Percentiles rank a stretch among this genome's conserved stretches.
These are phyloP conservation scores for Tricholoma terreum DNA, from an alignment of 768 basidiomycete genomes.

Conservation along the genomic window DNA sequence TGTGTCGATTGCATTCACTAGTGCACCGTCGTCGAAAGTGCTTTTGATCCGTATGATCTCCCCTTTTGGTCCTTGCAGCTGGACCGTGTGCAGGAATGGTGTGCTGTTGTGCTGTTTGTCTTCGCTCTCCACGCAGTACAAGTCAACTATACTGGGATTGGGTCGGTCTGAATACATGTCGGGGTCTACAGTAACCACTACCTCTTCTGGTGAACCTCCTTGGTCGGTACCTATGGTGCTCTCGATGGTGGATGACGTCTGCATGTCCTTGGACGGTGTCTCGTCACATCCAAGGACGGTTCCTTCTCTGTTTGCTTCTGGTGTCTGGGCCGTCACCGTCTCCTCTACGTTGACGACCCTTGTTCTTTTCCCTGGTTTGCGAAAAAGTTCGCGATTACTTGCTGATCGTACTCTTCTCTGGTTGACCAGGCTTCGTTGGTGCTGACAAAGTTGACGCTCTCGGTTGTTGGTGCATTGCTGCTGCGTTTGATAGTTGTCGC, in stretches of 20 bases:
- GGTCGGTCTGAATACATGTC: no score
- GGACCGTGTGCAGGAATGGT: conserved; percentile 4
- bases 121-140: no score
- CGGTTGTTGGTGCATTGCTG: not conserved
- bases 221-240: not conserved
- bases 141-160: no score
- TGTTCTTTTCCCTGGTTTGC: not conserved
- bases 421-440: not conserved
- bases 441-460: conserved; percentile 2
- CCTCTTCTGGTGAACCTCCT: no score
- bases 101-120: not conserved
- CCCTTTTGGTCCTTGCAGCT: not conserved
- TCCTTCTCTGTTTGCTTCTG: no score
- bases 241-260: conserved; percentile 7
- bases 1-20: conserved; percentile 18
- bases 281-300: no score
- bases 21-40: conserved; percentile 22
- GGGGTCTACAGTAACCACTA: no score
- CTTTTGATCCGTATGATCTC: not conserved
- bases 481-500: conserved; percentile 5
- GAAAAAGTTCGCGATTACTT: not conserved
- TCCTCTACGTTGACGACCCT: conserved; percentile 5
- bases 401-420: no score
- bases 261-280: conserved; percentile 12
- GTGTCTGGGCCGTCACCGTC: no score